A percentile compares a stretch with the other conserved stretches of the same genome.
Evolutionary conservation across 2,329 filamentous ascomycete species (phyloP).

Genomic region (Xylariomycetidae sp.): DNA sequence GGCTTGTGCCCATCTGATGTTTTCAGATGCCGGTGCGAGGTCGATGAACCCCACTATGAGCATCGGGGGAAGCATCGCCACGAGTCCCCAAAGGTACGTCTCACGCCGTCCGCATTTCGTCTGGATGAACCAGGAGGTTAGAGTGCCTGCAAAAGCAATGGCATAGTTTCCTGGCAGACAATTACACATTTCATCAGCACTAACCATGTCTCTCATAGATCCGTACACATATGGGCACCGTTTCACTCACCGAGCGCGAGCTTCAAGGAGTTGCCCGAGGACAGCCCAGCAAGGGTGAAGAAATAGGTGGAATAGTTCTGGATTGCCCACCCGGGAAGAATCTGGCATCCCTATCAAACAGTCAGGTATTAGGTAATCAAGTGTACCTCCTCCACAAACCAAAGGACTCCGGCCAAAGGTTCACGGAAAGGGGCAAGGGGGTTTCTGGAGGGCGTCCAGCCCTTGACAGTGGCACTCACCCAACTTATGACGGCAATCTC

Average conservation of each 20-base stretch:
- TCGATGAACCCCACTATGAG: not conserved
- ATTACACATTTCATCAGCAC: not conserved
- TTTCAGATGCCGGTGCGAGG: not conserved
- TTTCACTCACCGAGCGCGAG: not conserved
- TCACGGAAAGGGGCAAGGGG: too few relatives aligned
- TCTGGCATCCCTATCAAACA: conserved; percentile 19
- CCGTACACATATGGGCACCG: not conserved
- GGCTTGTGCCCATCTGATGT: not conserved
- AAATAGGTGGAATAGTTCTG: conserved; percentile 26
- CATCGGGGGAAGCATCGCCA: not conserved
- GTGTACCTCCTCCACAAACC: too few relatives aligned
- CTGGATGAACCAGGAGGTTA: not conserved
- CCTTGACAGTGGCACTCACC: too few relatives aligned
- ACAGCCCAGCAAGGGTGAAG: conserved; percentile 22
- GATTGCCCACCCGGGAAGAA: conserved; percentile 12
- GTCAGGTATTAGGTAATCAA: too few relatives aligned
- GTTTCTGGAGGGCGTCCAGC: too few relatives aligned
- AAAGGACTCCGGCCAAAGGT: too few relatives aligned
- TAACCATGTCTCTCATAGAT: not conserved
- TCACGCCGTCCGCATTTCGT: not conserved
- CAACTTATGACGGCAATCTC: conserved; percentile 23
- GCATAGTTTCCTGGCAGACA: not conserved
- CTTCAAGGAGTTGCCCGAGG: conserved; percentile 12
- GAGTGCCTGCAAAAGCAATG: not conserved
- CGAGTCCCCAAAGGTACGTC: not conserved